Evolutionary conservation across 2,329 filamentous ascomycete species (phyloP).

Genomic region (Emmonsiellopsis sp.): DNA sequence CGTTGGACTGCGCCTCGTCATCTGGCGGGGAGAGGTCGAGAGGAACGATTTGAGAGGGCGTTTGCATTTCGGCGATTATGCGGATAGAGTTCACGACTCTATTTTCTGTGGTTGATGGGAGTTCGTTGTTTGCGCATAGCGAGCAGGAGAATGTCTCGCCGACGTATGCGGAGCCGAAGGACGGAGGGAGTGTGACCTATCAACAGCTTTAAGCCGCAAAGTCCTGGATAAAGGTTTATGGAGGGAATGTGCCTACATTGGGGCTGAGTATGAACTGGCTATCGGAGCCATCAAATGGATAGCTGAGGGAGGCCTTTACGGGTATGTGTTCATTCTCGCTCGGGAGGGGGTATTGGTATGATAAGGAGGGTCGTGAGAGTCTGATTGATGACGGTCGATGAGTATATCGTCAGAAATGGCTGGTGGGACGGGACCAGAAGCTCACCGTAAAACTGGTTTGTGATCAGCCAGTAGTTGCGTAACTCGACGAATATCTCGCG

Average conservation of each 20-base stretch:
- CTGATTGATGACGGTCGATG: constrained; percentile 33
- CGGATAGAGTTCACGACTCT: constrained; percentile 61
- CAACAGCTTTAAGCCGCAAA: not conserved
- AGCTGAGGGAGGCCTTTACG: constrained; percentile 63
- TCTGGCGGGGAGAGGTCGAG: constrained; percentile 44
- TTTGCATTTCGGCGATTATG: constrained; percentile 92
- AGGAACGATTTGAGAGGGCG: constrained; percentile 62
- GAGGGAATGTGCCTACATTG: constrained; percentile 28
- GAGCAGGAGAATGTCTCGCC: constrained; percentile 93
- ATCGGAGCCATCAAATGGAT: constrained; percentile 44
- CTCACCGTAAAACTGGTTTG: constrained; percentile 30
- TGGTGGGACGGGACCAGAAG: not conserved
- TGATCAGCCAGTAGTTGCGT: constrained; percentile 14
- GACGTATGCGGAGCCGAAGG: constrained; percentile 90
- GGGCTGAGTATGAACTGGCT: constrained; percentile 48
- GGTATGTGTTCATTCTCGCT: constrained; percentile 41
- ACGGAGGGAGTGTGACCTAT: constrained; percentile 72
- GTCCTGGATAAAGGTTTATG: not conserved
- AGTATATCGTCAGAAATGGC: not conserved
- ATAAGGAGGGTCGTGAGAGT: constrained; percentile 59
- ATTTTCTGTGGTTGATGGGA: constrained; percentile 30
- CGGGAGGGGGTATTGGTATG: constrained; percentile 36
- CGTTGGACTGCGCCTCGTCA: constrained; percentile 37
- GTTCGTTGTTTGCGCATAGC: constrained; percentile 89
- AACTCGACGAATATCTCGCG: not conserved